Evolutionary conservation across 805 yeast genomes (phyloP), one percentile per base, ranked within the genome.

Genomic region (Sungouiozyma ichnusensis): DNA sequence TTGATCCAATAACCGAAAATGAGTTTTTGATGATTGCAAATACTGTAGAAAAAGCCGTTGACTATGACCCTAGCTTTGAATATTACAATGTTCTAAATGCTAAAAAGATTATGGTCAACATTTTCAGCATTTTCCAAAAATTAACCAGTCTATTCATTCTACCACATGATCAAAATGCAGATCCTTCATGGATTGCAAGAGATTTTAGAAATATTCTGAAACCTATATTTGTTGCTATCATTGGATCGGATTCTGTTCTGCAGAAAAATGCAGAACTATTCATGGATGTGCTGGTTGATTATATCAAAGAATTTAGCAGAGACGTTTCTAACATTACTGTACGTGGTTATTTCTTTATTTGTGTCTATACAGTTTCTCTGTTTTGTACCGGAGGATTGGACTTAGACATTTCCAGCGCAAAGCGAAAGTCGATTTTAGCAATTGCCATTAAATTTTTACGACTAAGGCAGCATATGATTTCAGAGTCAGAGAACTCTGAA

Each of bases 391-490:
- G 58, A 3, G 45, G 67, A 11, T 51, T 63, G 29, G 64, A 57
- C 42, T 44, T 50, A 27, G 55, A 53, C 31, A 45, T 64, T 4
- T 50, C 55, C 13, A 63, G 54, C 29, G 34, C 50, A 39, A 53
- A 61, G 46, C 47, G 60, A 46, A 68, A 67, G 15, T 56, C 60
- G 27, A 41, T 67, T 4, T 47, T 73, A 40, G 68, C 63, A 39
- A 58, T 70, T 19, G 50, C 71, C 27, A 63, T 65, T 4, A 60
- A 63, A 35, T 63, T 66, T 38, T 45, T 74, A 41, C 68, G 71
- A 35, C 54, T 60, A 40, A 54, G 73, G 40, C 40, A 58, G 7
- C 51, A 48, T 24, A 48, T 71, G 15, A 58, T 60, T 6, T 48
- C 44, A 4, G 38, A 48, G 8, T 48, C 66, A 20, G 55, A 53